A percentile compares a stretch with the other conserved stretches of the same genome.
phyloP scores from a whole-genome alignment of 345 rosid species.

The Populus tremula region DNA sequence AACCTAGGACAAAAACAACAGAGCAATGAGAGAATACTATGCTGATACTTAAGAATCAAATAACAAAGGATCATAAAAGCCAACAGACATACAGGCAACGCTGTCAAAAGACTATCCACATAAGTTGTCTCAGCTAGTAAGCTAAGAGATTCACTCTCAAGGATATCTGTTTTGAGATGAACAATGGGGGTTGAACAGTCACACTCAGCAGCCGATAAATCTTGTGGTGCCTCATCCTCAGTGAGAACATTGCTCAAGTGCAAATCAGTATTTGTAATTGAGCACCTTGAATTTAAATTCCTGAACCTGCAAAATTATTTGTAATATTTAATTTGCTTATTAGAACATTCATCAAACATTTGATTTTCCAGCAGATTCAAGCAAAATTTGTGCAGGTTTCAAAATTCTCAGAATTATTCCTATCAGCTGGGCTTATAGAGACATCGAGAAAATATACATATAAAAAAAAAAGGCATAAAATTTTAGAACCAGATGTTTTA shows the following conservation, averaged over 20 bases:
- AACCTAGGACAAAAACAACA: slow-evolving; percentile 44
- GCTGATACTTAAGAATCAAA: not conserved
- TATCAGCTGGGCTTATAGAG: too few relatives aligned
- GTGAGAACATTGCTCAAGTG: slow-evolving; percentile 42
- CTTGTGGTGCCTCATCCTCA: slow-evolving; percentile 45
- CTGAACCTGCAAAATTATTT: slow-evolving; percentile 36
- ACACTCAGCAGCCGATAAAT: slow-evolving; percentile 33
- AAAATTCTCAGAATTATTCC: too few relatives aligned
- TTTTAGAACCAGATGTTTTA: too few relatives aligned
- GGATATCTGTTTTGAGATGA: slow-evolving; percentile 62
- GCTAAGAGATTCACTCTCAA: slow-evolving; percentile 56
- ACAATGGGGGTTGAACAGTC: slow-evolving; percentile 53
- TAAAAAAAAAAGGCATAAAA: too few relatives aligned
- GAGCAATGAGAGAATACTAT: slow-evolving; percentile 3
- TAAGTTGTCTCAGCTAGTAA: slow-evolving; percentile 58
- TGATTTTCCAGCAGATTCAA: not conserved
- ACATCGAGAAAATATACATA: too few relatives aligned
- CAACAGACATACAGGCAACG: slow-evolving; percentile 57
- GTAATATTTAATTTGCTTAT: too few relatives aligned
- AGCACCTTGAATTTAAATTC: slow-evolving; percentile 55
- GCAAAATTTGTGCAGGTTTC: not conserved
- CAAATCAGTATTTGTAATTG: slow-evolving; percentile 56
- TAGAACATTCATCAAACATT: not conserved
- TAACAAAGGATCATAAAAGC: not conserved
- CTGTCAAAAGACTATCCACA: slow-evolving; percentile 66